Evolutionary conservation across 1,284 basidiomycete genomes (phyloP).

Genomic region (Leucoagaricus sp.): DNA sequence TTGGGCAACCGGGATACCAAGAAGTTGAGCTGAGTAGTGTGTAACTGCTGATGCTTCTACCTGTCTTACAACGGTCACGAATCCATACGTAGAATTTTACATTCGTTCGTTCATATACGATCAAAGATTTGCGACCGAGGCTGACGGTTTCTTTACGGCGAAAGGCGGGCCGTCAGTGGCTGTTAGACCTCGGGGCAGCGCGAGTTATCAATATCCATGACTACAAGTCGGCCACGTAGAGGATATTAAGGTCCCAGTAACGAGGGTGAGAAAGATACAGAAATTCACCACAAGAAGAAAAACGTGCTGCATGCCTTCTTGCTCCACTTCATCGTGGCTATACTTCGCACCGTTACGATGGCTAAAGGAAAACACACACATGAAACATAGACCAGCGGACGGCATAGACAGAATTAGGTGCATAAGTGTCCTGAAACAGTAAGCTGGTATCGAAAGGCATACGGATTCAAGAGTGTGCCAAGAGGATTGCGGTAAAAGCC

Average conservation of each 20-base stretch:
- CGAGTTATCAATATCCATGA: not conserved
- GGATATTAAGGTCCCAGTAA: not conserved
- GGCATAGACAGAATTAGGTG: not conserved
- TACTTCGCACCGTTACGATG: not conserved
- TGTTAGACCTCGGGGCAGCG: not conserved
- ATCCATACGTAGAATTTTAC: not conserved
- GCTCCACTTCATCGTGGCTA: constrained; percentile 5
- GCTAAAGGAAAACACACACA: not conserved
- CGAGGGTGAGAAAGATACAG: not conserved
- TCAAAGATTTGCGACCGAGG: not conserved
- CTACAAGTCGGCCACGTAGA: not conserved
- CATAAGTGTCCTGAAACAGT: not conserved
- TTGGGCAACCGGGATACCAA: not conserved
- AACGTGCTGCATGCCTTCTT: not conserved
- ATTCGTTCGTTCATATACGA: not conserved
- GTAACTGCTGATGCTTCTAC: not conserved
- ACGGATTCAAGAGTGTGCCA: not conserved
- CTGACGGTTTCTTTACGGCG: not conserved
- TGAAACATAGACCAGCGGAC: not conserved
- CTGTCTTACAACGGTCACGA: not conserved
- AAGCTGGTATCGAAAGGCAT: not conserved
- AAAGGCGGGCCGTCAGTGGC: no score
- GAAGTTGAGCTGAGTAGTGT: not conserved
- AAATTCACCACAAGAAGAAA: not conserved
- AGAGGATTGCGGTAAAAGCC: no score